Base-by-base conservation (phyloP, 108 stramenopile genomes). In the Conticribra guillardii region DNA sequence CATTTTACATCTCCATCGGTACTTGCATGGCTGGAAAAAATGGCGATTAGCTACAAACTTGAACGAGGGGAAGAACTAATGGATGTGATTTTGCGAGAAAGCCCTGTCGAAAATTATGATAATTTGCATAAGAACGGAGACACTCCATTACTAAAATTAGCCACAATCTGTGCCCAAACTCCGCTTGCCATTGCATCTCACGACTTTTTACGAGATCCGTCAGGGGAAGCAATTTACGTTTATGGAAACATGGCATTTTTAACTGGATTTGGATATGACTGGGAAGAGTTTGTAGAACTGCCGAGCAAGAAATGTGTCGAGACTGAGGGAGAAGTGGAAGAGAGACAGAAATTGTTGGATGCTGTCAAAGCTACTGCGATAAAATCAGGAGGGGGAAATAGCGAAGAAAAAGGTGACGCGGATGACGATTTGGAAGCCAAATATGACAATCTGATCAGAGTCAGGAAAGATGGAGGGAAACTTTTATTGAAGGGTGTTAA, bases 241-340 rank as follows among this genome's bases (percentile, higher is more conserved):
- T 80, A 80, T 32, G 79, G 79, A 30, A 80, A 80, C 37, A 9
- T 15, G 19, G 71, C 79, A 4, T 80, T 80, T 47, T 64, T 80
- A 48, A 34, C 51, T 52, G 71, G 59, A 9, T 80, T 80, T 52
- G 79, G 79, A 0, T 80, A 80, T 47, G 48, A 51, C 5, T 80
- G 79, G 79, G 61, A 73, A 0, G 79, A 80, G 61, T 80, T 80
- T 54, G 61, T 73, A 1, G 16, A 63, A 22, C 44, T 73, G 37
- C 79, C 79, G 16, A 80, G 79, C 46, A 54, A 47, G 0, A 68
- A 80, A 28, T 73, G 79, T 28, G 79, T 72, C 17, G 69, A 69
- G 47, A 71, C 78, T 4, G 64, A 66, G 19, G 64, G 15, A 14
- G 78, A 79, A 2, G 78, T 54, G 2, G 53, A 67, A 34, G 78